Conservation (phyloP, 108 stramenopile genomes). For the Pseudonitzschia multiseries region DNA sequence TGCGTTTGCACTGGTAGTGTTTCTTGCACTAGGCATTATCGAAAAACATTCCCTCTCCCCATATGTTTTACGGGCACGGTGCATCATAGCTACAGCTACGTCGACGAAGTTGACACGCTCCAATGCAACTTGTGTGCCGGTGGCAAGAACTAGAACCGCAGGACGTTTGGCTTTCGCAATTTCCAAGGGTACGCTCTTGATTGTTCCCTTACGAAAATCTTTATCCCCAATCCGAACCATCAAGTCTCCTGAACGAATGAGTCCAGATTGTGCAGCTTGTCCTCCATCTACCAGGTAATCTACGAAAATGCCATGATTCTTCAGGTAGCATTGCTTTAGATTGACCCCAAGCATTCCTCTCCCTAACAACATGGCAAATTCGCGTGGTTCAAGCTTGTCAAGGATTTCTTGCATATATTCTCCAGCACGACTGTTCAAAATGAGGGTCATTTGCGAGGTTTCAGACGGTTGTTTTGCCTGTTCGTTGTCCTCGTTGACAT, state of each 20-base stretch:
- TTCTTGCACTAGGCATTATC: constrained; percentile 19
- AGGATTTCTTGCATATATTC: constrained; percentile 53
- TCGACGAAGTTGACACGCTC: constrained; percentile 55
- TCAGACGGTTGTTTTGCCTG: neutral
- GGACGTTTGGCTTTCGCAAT: constrained; percentile 66
- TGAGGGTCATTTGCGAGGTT: constrained; percentile 50
- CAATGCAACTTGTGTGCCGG: constrained; percentile 44
- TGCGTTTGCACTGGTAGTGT: neutral
- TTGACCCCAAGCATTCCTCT: constrained; percentile 80
- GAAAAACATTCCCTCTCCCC: constrained; percentile 16
- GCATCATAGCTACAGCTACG: constrained; percentile 55
- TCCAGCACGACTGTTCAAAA: constrained; percentile 45
- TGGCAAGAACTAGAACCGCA: constrained; percentile 58
- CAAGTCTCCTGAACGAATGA: constrained; percentile 67
- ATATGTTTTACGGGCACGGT: constrained; percentile 30
- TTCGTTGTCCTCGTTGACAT: neutral
- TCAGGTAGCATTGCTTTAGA: constrained; percentile 75
- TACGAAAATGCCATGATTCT: constrained; percentile 75
- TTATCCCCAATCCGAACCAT: constrained; percentile 63
- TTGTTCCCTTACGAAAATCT: constrained; percentile 70
- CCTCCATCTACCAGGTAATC: constrained; percentile 76
- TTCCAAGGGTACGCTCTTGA: constrained; percentile 58
- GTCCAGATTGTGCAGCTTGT: constrained; percentile 65
- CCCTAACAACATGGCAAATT: constrained; percentile 77
- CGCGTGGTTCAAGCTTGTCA: constrained; percentile 48